A percentile compares a stretch with the other conserved stretches of the same genome.
These are phyloP conservation scores for Ceratocystis colombiana DNA, from an alignment of 2,329 filamentous ascomycete species.

Conservation along the genomic window DNA sequence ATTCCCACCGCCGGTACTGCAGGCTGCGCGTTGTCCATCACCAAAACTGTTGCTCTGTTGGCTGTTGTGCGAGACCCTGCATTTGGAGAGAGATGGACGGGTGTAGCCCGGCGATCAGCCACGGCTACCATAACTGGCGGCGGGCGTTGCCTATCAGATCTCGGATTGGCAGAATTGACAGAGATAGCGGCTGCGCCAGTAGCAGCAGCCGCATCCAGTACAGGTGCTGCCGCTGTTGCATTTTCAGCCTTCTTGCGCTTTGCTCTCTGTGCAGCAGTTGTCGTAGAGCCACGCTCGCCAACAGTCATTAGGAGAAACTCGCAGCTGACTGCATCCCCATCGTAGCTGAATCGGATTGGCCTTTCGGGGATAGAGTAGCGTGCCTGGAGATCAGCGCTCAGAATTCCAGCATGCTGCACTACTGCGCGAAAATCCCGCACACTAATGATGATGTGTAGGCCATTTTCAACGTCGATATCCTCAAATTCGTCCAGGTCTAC, in stretches of 20 bases:
- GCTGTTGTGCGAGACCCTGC: background rate
- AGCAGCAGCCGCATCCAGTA: slow-evolving; percentile 28
- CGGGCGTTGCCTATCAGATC: background rate
- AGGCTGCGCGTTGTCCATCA: slow-evolving; percentile 30
- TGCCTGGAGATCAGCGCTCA: slow-evolving; percentile 55
- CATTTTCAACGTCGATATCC: slow-evolving; percentile 61
- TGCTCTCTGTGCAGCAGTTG: slow-evolving; percentile 38
- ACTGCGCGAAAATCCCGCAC: slow-evolving; percentile 77
- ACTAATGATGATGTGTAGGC: slow-evolving; percentile 67
- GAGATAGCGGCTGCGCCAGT: slow-evolving; percentile 22
- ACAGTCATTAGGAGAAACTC: slow-evolving; percentile 78
- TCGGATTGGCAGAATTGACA: background rate
- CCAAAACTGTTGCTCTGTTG: background rate
- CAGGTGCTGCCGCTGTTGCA: slow-evolving; percentile 24
- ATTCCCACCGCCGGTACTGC: slow-evolving; percentile 30
- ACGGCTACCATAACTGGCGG: background rate
- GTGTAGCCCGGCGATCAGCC: slow-evolving; percentile 3
- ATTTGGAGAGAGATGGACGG: slow-evolving; percentile 7
- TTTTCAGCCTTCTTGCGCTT: slow-evolving; percentile 32
- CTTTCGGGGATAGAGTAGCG: slow-evolving; percentile 60
- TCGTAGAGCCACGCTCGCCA: slow-evolving; percentile 48
- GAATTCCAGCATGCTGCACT: slow-evolving; percentile 61
- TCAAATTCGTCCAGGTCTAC: slow-evolving; percentile 69
- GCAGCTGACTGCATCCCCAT: slow-evolving; percentile 56
- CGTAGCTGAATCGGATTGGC: slow-evolving; percentile 64